Evolutionary conservation across 2,329 filamentous ascomycete genomes (phyloP).

Genomic region (Cytospora leucostoma): DNA sequence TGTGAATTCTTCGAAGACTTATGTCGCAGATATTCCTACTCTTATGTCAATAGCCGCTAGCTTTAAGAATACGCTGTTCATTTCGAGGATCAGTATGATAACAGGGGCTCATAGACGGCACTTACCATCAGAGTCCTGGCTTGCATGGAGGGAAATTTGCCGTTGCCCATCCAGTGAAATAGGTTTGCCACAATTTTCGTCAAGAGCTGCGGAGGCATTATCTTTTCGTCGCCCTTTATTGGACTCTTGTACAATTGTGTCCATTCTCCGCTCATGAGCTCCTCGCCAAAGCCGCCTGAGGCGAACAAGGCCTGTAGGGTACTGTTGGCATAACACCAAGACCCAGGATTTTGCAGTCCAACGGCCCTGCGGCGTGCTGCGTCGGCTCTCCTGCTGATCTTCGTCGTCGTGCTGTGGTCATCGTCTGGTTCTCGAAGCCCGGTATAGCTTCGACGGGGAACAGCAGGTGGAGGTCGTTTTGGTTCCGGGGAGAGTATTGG

Average conservation of each 20-base stretch:
- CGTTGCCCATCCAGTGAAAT: conserved; percentile 57
- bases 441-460: conserved; percentile 74
- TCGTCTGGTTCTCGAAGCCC: conserved; percentile 58
- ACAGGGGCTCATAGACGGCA: conserved; percentile 7
- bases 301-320: conserved; percentile 80
- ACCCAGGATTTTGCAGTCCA: conserved; percentile 77
- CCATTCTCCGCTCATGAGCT: conserved; percentile 62
- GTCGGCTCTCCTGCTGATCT: conserved; percentile 44
- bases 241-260: conserved; percentile 67
- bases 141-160: conserved; percentile 53
- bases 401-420: conserved; percentile 44
- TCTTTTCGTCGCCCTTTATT: conserved; percentile 59
- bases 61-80: not conserved
- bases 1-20: conserved; percentile 47
- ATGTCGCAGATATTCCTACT: conserved; percentile 62
- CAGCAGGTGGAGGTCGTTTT: conserved; percentile 65
- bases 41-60: not conserved
- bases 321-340: conserved; percentile 93
- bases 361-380: conserved; percentile 49
- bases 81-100: not conserved
- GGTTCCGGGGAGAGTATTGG: conserved; percentile 59
- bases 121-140: conserved; percentile 60
- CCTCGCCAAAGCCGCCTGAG: conserved; percentile 67
- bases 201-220: conserved; percentile 59
- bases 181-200: conserved; percentile 60